A percentile compares a stretch with the other conserved stretches of the same genome.
phyloP scores from a whole-genome alignment of 2,329 filamentous ascomycete genomes.

The Lizonia empirigonia region DNA sequence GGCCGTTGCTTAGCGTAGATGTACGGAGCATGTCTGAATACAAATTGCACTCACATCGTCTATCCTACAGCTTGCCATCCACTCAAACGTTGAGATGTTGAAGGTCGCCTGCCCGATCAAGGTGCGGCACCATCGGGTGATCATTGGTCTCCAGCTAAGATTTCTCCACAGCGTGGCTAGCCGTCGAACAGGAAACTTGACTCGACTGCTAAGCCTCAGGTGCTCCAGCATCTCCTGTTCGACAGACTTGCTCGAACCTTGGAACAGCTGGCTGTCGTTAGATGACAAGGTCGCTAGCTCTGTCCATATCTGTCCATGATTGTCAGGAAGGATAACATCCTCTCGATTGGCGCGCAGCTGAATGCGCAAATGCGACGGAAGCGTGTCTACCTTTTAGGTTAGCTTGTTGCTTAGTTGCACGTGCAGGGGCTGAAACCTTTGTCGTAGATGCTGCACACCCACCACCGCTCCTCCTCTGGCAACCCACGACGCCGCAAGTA shows the following conservation, averaged over 20 bases:
- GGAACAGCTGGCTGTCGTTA: neutral
- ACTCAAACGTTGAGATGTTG: neutral
- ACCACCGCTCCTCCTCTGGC: slow-evolving; percentile 2
- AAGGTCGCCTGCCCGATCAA: slow-evolving; percentile 1
- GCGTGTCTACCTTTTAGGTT: slow-evolving; percentile 3
- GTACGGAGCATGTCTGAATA: neutral
- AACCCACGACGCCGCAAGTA: neutral
- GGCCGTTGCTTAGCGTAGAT: slow-evolving; percentile 1
- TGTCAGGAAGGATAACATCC: slow-evolving; percentile 4
- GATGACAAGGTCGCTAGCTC: too few species aligned
- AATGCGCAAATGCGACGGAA: slow-evolving; percentile 2
- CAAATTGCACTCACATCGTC: slow-evolving; percentile 1
- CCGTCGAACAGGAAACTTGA: slow-evolving; percentile 1
- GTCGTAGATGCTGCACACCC: slow-evolving; percentile 4
- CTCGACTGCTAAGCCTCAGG: neutral
- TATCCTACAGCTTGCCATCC: slow-evolving; percentile 3
- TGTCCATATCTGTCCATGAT: neutral
- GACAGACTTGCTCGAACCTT: neutral
- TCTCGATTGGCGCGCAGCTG: slow-evolving; percentile 3
- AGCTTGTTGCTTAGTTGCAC: neutral
- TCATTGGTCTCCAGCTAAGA: slow-evolving; percentile 1
- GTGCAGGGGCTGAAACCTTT: slow-evolving; percentile 5
- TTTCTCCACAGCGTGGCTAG: slow-evolving; percentile 1
- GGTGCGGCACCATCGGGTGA: neutral
- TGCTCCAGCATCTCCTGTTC: too few species aligned